Evolutionary conservation across 352 stramenopile genomes (phyloP).

Genomic region (Phytophthora pinifolia): DNA sequence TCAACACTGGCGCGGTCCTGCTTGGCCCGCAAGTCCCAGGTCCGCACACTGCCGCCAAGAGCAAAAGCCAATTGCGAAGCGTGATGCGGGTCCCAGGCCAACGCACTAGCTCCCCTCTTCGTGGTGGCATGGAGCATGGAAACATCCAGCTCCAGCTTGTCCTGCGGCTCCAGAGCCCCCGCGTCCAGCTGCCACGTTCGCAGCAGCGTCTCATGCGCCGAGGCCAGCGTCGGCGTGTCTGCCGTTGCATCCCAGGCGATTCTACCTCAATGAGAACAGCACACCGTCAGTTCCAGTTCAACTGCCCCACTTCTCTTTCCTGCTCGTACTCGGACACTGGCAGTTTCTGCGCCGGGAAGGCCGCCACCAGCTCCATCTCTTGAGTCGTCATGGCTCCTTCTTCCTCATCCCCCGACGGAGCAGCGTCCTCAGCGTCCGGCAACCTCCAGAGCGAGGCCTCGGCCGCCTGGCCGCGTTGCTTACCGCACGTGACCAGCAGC

Average conservation of each 20-base stretch:
- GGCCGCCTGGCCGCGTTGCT: slow-evolving; percentile 32
- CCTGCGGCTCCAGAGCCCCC: slow-evolving; percentile 31
- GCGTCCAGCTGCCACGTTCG: slow-evolving; percentile 56
- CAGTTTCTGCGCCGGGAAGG: slow-evolving; percentile 46
- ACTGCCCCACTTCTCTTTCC: background rate
- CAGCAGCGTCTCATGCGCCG: slow-evolving; percentile 47
- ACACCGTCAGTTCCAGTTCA: background rate
- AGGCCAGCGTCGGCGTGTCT: slow-evolving; percentile 29
- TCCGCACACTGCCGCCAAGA: slow-evolving; percentile 60
- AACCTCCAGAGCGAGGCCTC: slow-evolving; percentile 59
- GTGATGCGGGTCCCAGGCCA: slow-evolving; percentile 88
- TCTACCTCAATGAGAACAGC: slow-evolving; percentile 16
- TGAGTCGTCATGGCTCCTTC: slow-evolving; percentile 7
- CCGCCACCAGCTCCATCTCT: slow-evolving; percentile 37
- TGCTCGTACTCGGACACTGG: slow-evolving; percentile 43
- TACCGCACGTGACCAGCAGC: slow-evolving; percentile 59
- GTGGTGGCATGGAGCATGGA: slow-evolving; percentile 40
- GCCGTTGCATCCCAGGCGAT: slow-evolving; percentile 42
- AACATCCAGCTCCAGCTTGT: slow-evolving; percentile 56
- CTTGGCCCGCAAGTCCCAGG: slow-evolving; percentile 71
- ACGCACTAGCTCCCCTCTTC: slow-evolving; percentile 25
- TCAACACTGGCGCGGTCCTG: slow-evolving; percentile 44
- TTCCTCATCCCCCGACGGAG: slow-evolving; percentile 6
- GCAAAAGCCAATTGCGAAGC: slow-evolving; percentile 61
- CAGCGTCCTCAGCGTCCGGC: slow-evolving; percentile 14